Percentiles rank a stretch among this genome's conserved stretches.
These are phyloP conservation scores for Linnemannia hyalina DNA, from an alignment of 192 early-diverging fungal species.

Conservation along the genomic window DNA sequence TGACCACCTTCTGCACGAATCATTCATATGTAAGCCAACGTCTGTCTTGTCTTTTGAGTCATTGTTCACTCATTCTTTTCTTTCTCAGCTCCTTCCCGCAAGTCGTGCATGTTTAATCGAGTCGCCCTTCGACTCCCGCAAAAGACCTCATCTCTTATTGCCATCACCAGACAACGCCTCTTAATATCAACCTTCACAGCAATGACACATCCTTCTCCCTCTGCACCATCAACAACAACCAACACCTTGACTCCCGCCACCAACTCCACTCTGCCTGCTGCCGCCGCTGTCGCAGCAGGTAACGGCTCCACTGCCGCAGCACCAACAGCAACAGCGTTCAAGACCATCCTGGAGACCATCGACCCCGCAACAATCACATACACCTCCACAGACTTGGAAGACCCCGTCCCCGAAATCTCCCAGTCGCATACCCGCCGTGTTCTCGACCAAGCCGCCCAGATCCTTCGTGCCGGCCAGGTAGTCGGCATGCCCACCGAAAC, in stretches of 20 bases:
- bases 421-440: slow-evolving; percentile 34
- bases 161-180: neutral
- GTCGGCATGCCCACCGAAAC: slow-evolving; percentile 98
- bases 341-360: slow-evolving; percentile 46
- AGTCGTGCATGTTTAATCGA: slow-evolving; percentile 34
- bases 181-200: neutral
- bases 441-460: slow-evolving; percentile 62
- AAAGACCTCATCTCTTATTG: slow-evolving; percentile 1
- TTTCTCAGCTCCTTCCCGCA: neutral
- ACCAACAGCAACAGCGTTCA: slow-evolving; percentile 13
- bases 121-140: slow-evolving; percentile 16
- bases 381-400: slow-evolving; percentile 40
- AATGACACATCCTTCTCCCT: slow-evolving; percentile 5
- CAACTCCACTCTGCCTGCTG: neutral
- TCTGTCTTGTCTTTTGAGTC: neutral
- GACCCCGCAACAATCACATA: slow-evolving; percentile 51
- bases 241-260: slow-evolving; percentile 9
- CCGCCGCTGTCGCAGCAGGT: neutral
- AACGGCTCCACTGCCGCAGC: neutral
- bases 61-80: neutral
- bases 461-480: slow-evolving; percentile 70
- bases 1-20: neutral
- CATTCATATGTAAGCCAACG: neutral
- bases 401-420: slow-evolving; percentile 42
- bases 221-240: neutral